These are phyloP conservation scores for Santalum album DNA, from an alignment of 164 flowering plant genomes.

Conservation along the genomic window DNA sequence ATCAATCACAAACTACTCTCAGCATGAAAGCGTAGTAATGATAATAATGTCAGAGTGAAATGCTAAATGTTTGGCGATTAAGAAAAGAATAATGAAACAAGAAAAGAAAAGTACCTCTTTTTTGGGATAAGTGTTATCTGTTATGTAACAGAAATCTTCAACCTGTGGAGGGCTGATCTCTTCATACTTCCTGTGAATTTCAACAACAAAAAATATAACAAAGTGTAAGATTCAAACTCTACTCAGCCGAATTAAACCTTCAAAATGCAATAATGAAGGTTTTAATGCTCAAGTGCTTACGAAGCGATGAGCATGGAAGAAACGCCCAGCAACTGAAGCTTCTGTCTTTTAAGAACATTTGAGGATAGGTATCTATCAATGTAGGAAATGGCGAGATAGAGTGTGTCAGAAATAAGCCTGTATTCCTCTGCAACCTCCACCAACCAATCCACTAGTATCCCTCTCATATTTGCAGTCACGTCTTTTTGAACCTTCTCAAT, in stretches of 20 bases:
- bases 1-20: neutral
- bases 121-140: conserved; percentile 76
- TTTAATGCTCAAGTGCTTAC: neutral
- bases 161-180: conserved; percentile 84
- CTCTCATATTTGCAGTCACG: conserved; percentile 19
- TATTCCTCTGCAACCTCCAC: conserved; percentile 27
- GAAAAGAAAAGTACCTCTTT: conserved; percentile 36
- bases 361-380: conserved; percentile 27
- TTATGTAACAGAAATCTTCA: conserved; percentile 75
- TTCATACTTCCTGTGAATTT: conserved; percentile 65
- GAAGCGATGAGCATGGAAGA: conserved; percentile 2
- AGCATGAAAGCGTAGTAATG: neutral
- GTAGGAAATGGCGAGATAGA: conserved; percentile 18
- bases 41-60: neutral
- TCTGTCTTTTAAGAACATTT: conserved; percentile 19
- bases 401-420: conserved; percentile 19
- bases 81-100: neutral
- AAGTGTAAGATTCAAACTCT: neutral
- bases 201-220: neutral
- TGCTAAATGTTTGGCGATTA: neutral
- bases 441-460: conserved; percentile 20
- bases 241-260: too few species aligned
- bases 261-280: neutral
- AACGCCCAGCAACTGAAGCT: conserved; percentile 30
- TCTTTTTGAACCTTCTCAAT: conserved; percentile 10